These are phyloP conservation scores for Neurospora pannonica DNA, from an alignment of 495 filamentous ascomycete species.

Conservation along the genomic window DNA sequence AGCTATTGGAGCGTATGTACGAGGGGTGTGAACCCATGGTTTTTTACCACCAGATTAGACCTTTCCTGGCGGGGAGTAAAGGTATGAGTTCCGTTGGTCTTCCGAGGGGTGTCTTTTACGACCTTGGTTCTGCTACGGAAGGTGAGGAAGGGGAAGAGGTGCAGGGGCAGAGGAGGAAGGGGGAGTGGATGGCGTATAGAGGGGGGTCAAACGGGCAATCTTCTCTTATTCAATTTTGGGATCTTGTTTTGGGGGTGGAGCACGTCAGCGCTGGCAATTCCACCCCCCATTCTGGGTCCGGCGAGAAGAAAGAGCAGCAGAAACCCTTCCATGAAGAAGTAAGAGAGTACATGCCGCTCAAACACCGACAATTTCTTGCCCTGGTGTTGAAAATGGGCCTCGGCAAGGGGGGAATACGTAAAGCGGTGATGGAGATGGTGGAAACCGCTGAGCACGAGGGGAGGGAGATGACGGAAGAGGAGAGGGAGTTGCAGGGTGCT, in stretches of 20 bases:
- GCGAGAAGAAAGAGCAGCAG: slow-evolving; percentile 55
- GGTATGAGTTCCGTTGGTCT: slow-evolving; percentile 93
- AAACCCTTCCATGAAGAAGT: slow-evolving; percentile 88
- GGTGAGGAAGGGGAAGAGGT: slow-evolving; percentile 60
- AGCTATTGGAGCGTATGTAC: slow-evolving; percentile 70
- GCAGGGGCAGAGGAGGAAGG: slow-evolving; percentile 20
- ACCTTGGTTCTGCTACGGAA: slow-evolving; percentile 75
- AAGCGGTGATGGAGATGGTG: slow-evolving; percentile 5
- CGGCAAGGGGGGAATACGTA: slow-evolving; percentile 6
- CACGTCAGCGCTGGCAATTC: slow-evolving; percentile 32
- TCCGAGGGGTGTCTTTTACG: slow-evolving; percentile 78
- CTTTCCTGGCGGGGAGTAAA: slow-evolving; percentile 90
- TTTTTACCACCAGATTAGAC: slow-evolving; percentile 89
- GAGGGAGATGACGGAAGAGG: slow-evolving; percentile 49
- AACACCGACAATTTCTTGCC: slow-evolving; percentile 72
- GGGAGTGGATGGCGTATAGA: slow-evolving; percentile 65
- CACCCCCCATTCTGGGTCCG: slow-evolving; percentile 38
- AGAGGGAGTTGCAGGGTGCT: slow-evolving; percentile 53
- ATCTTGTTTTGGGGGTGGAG: slow-evolving; percentile 81
- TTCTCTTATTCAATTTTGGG: slow-evolving; percentile 90
- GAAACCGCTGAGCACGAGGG: slow-evolving; percentile 24
- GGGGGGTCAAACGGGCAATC: slow-evolving; percentile 95
- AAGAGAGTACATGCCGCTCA: slow-evolving; percentile 84
- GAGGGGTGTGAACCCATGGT: slow-evolving; percentile 87
- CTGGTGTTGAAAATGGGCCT: slow-evolving; percentile 46